Evolutionary conservation across 176 grass and related monocot genomes (phyloP).

Genomic region (Carex myosuroides): DNA sequence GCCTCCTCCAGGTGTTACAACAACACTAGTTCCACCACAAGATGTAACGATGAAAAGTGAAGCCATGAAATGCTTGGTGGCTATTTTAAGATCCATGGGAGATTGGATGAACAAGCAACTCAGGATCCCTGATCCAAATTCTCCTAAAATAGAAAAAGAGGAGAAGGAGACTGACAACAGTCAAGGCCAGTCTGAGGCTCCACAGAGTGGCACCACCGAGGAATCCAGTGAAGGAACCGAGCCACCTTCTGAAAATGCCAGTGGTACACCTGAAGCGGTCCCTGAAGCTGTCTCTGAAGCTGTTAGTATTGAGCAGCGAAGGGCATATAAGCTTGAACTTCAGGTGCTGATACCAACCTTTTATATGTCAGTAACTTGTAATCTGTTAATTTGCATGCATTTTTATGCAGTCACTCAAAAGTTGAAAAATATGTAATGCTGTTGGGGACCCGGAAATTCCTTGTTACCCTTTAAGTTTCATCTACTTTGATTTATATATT

Average conservation of each 20-base stretch:
- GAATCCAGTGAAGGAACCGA: conserved; percentile 71
- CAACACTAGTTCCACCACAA: conserved; percentile 82
- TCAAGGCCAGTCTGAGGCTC: conserved; percentile 47
- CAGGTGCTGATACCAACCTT: conserved; percentile 46
- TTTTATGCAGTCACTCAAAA: conserved; percentile 9
- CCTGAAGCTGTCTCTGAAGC: conserved; percentile 27
- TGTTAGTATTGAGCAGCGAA: conserved; percentile 62
- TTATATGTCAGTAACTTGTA: conserved; percentile 15
- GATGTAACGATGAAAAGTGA: conserved; percentile 91
- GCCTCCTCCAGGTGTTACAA: conserved; percentile 71
- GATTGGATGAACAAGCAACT: conserved; percentile 99
- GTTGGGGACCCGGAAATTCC: background rate
- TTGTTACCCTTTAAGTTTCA: background rate
- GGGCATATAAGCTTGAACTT: conserved; percentile 98
- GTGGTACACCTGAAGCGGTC: conserved; percentile 61
- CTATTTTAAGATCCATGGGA: conserved; percentile 98
- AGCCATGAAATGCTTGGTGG: conserved; percentile 97
- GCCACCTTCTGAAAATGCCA: conserved; percentile 67
- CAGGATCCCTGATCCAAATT: conserved; percentile 69
- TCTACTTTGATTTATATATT: conserved; percentile 6
- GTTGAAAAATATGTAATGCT: background rate
- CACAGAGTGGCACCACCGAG: conserved; percentile 48
- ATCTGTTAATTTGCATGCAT: conserved; percentile 5
- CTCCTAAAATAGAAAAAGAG: conserved; percentile 58
- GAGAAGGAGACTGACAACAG: conserved; percentile 40